phyloP scores from a whole-genome alignment of 2,329 filamentous ascomycete genomes.

The Berkeleyomyces basicola region DNA sequence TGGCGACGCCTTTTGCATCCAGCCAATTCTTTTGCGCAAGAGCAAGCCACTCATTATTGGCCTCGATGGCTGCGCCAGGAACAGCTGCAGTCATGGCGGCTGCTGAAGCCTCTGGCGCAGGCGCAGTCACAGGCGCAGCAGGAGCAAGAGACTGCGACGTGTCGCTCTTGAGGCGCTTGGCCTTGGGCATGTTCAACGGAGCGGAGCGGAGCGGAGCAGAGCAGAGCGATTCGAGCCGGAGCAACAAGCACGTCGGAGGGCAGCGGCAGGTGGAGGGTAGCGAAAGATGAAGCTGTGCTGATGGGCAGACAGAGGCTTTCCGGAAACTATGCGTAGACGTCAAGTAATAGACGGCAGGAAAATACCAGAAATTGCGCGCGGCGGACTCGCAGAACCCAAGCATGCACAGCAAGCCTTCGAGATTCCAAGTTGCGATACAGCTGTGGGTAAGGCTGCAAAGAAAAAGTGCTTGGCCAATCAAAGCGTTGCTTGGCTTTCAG shows the following conservation, averaged over 20 bases:
- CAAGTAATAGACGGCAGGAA: background rate
- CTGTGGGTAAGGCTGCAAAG: constrained; percentile 7
- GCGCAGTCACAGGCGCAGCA: constrained; percentile 17
- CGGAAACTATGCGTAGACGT: too few relatives aligned
- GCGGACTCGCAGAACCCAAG: background rate
- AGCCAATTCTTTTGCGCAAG: constrained; percentile 80
- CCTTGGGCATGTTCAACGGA: constrained; percentile 33
- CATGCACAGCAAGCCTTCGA: background rate
- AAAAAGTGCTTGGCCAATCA: constrained; percentile 9
- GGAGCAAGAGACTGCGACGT: constrained; percentile 4
- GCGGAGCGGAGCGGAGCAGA: background rate
- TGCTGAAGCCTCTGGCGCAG: constrained; percentile 25
- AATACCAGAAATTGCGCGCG: background rate
- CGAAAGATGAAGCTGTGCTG: background rate
- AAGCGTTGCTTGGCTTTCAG: background rate
- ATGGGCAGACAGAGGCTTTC: too few relatives aligned
- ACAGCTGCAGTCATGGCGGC: constrained; percentile 24
- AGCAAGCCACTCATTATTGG: constrained; percentile 55
- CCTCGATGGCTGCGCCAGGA: constrained; percentile 52
- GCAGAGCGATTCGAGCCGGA: background rate
- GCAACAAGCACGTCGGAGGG: background rate
- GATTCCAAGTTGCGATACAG: background rate
- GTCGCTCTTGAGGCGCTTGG: constrained; percentile 41
- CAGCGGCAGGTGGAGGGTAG: background rate
- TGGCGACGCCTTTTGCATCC: constrained; percentile 47